Conservation (phyloP, 768 basidiomycete species). For the Suillus lakei region DNA sequence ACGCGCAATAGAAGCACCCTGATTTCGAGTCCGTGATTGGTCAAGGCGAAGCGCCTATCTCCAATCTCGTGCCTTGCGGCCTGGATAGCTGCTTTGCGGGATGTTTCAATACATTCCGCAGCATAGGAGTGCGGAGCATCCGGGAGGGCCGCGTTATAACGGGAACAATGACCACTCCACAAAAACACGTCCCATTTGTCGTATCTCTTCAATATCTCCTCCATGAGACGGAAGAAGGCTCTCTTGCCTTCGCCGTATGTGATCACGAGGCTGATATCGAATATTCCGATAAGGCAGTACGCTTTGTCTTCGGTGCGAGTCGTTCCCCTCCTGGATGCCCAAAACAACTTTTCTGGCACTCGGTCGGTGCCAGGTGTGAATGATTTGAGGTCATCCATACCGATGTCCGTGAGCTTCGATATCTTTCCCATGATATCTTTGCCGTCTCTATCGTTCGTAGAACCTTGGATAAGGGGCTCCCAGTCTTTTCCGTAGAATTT, state of each 20-base stretch:
- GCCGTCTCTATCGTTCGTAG: no score
- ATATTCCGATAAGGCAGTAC: conserved; percentile 21
- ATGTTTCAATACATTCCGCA: not conserved
- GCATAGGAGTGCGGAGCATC: conserved; percentile 11
- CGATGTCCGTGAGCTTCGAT: no score
- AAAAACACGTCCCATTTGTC: conserved; percentile 13
- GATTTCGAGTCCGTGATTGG: conserved; percentile 14
- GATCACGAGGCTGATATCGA: conserved; percentile 18
- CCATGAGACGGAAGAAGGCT: conserved; percentile 19
- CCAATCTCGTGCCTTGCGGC: not conserved
- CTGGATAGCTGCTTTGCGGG: not conserved
- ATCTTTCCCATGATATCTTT: no score
- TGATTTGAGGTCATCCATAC: no score
- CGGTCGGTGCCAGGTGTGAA: no score
- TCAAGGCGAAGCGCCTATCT: conserved; percentile 13
- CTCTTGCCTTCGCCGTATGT: conserved; percentile 21
- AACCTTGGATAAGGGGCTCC: no score
- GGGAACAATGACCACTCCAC: conserved; percentile 10
- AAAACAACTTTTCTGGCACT: conserved; percentile 13
- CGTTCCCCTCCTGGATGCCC: conserved; percentile 24
- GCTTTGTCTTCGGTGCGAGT: conserved; percentile 21
- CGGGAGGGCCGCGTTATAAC: conserved; percentile 8
- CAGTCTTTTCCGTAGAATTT: no score
- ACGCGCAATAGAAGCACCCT: no score
- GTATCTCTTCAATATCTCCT: conserved; percentile 13